These are phyloP conservation scores for Pestalotiopsis sp. DNA, from an alignment of 2,329 filamentous ascomycete species.

Conservation along the genomic window DNA sequence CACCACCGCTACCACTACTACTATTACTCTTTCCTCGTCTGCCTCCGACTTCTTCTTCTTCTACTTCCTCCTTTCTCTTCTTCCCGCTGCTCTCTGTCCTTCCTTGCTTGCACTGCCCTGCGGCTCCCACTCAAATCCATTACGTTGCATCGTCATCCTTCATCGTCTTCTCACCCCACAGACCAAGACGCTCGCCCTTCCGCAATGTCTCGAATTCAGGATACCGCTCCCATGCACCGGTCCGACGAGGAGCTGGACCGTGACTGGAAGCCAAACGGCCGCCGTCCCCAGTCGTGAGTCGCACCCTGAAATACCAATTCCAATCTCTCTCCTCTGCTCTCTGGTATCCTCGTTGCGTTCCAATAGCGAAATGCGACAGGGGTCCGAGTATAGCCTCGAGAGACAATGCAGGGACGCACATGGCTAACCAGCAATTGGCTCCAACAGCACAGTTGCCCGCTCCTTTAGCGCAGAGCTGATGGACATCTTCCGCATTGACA, in stretches of 20 bases:
- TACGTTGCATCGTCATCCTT: neutral
- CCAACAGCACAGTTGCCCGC: slow-evolving; percentile 76
- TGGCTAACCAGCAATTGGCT: slow-evolving; percentile 21
- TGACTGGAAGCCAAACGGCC: slow-evolving; percentile 78
- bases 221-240: slow-evolving; percentile 30
- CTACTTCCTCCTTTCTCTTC: neutral
- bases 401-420: neutral
- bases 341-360: neutral
- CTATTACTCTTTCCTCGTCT: neutral
- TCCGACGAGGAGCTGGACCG: slow-evolving; percentile 73
- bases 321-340: neutral
- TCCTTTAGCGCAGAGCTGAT: slow-evolving; percentile 86
- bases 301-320: slow-evolving; percentile 6
- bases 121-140: neutral
- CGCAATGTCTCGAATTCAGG: neutral
- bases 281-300: slow-evolving; percentile 82
- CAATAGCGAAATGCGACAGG: neutral
- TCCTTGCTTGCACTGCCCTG: neutral
- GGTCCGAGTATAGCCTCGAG: neutral
- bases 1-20: neutral
- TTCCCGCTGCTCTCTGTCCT: neutral
- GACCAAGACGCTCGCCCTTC: neutral
- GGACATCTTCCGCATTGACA: slow-evolving; percentile 87
- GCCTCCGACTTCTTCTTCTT: neutral
- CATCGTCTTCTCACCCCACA: neutral